Evolutionary conservation across 495 filamentous ascomycete genomes (phyloP).

Genomic region (Parathielavia hyrcaniae): DNA sequence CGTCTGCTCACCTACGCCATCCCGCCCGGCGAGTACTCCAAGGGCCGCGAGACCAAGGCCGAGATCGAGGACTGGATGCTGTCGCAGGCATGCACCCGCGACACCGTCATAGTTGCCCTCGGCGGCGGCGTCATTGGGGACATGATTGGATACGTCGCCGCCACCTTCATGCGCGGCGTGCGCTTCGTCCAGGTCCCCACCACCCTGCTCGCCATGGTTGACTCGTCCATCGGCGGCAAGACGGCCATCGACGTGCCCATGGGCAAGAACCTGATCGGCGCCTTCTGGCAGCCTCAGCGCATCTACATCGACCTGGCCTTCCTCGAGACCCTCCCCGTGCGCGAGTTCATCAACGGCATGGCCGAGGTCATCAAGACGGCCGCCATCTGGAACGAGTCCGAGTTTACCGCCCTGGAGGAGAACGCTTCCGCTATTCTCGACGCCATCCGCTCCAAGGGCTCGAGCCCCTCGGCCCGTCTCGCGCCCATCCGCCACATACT

Average conservation of each 20-base stretch:
- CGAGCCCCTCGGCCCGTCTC: slow-evolving; percentile 50
- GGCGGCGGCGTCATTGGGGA: slow-evolving; percentile 98
- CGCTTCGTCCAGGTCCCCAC: slow-evolving; percentile 95
- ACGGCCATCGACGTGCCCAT: slow-evolving; percentile 96
- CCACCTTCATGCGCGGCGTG: slow-evolving; percentile 97
- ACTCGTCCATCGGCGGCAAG: slow-evolving; percentile 97
- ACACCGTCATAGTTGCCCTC: slow-evolving; percentile 89
- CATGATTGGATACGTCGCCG: slow-evolving; percentile 92
- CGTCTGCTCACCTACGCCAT: slow-evolving; percentile 82
- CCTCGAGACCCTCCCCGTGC: slow-evolving; percentile 79
- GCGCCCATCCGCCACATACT: slow-evolving; percentile 66
- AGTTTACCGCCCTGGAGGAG: slow-evolving; percentile 79
- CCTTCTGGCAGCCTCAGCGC: slow-evolving; percentile 91
- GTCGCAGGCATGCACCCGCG: slow-evolving; percentile 80
- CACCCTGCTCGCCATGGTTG: slow-evolving; percentile 92
- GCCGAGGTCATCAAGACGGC: slow-evolving; percentile 98
- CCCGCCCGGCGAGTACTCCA: slow-evolving; percentile 86
- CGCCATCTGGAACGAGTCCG: slow-evolving; percentile 85
- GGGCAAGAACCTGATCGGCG: slow-evolving; percentile 92
- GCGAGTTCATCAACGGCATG: slow-evolving; percentile 98
- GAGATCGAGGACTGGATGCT: slow-evolving; percentile 98
- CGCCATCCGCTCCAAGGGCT: slow-evolving; percentile 55
- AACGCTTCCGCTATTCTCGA: slow-evolving; percentile 69
- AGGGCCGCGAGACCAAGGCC: slow-evolving; percentile 85
- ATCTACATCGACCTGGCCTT: slow-evolving; percentile 94